Conservation (phyloP, 345 rosid genomes). For the Isatis tinctoria region DNA sequence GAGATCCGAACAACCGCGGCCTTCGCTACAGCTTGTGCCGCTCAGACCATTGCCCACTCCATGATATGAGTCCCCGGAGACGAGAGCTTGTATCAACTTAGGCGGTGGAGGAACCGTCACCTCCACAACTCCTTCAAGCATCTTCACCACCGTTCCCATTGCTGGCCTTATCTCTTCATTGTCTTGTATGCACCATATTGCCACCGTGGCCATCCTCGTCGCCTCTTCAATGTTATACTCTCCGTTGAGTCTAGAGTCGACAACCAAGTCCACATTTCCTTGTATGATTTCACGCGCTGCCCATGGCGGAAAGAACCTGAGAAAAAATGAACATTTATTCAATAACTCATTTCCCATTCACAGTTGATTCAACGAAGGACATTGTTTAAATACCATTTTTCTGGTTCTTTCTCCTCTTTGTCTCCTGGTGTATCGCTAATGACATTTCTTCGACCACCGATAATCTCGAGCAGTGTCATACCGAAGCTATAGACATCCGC, state of each 20-base stretch:
- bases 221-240: conserved; percentile 51
- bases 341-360: background rate
- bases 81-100: conserved; percentile 72
- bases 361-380: background rate
- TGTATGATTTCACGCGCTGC: conserved; percentile 68
- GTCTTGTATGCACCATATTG: conserved; percentile 80
- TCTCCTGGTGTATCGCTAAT: conserved; percentile 34
- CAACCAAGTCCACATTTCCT: conserved; percentile 47
- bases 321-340: background rate
- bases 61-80: conserved; percentile 69
- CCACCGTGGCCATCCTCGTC: conserved; percentile 54
- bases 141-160: conserved; percentile 65
- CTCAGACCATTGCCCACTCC: conserved; percentile 45
- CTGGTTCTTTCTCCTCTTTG: conserved; percentile 29
- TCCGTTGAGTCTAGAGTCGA: conserved; percentile 44
- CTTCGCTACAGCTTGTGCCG: conserved; percentile 24
- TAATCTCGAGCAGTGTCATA: conserved; percentile 56
- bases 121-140: conserved; percentile 70
- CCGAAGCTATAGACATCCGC: conserved; percentile 78
- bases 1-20: conserved; percentile 36
- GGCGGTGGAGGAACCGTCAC: conserved; percentile 67
- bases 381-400: conserved; percentile 27
- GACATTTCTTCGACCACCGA: conserved; percentile 72
- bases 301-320: conserved; percentile 93
- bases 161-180: conserved; percentile 61